Evolutionary conservation across 176 grass and related monocot genomes (phyloP).

Genomic region (Secale cereale): DNA sequence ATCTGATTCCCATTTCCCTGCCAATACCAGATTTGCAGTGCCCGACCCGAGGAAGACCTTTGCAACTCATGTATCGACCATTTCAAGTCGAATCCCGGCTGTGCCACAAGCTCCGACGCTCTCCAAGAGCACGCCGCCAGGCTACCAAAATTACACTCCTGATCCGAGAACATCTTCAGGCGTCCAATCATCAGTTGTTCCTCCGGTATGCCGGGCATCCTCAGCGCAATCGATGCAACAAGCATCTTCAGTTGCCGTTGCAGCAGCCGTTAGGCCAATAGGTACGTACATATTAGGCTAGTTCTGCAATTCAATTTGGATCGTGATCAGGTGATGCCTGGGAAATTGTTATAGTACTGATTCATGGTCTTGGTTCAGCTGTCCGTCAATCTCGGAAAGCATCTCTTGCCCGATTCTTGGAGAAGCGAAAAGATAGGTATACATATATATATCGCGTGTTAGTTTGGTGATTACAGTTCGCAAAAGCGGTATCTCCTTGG

Average conservation of each 20-base stretch:
- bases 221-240: conserved; percentile 22
- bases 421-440: conserved; percentile 88
- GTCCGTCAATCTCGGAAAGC: conserved; percentile 92
- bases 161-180: conserved; percentile 14
- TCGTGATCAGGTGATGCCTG: background rate
- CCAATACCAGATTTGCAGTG: conserved; percentile 29
- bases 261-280: conserved; percentile 38
- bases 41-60: conserved; percentile 33
- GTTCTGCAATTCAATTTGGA: background rate
- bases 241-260: conserved; percentile 21
- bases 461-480: background rate
- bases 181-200: background rate
- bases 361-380: conserved; percentile 44
- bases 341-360: background rate
- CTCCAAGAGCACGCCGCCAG: conserved; percentile 35
- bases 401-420: conserved; percentile 80
- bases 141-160: conserved; percentile 38
- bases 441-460: background rate
- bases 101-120: conserved; percentile 27
- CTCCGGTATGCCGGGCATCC: conserved; percentile 29
- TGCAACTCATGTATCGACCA: conserved; percentile 17
- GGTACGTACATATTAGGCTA: conserved; percentile 46
- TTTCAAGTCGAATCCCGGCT: conserved; percentile 32
- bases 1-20: background rate
- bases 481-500: background rate